Evolutionary conservation across 1,284 basidiomycete species (phyloP).

Genomic region (Flammula alnicola): DNA sequence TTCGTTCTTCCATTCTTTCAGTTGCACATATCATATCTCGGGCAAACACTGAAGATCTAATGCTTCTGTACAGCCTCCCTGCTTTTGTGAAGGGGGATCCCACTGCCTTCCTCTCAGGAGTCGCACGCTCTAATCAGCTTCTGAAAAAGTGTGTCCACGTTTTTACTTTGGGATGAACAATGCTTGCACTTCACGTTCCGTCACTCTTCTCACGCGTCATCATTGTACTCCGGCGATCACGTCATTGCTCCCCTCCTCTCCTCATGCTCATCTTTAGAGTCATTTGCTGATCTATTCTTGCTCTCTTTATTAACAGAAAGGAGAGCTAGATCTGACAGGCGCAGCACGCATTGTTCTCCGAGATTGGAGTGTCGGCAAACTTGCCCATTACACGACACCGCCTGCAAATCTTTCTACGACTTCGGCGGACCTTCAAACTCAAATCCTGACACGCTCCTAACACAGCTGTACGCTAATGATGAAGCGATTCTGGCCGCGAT

Average conservation of each 20-base stretch:
- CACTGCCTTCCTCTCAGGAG: slow-evolving; percentile 78
- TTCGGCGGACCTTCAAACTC: slow-evolving; percentile 10
- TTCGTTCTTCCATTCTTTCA: slow-evolving; percentile 33
- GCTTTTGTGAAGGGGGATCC: slow-evolving; percentile 78
- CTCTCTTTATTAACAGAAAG: slow-evolving; percentile 54
- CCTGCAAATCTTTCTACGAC: slow-evolving; percentile 29
- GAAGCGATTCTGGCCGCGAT: slow-evolving; percentile 51
- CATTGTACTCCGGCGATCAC: neutral
- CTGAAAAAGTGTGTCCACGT: slow-evolving; percentile 72
- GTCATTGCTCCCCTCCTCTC: neutral
- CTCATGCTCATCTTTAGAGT: neutral
- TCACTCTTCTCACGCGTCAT: slow-evolving; percentile 2
- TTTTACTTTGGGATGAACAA: neutral
- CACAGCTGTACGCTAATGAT: slow-evolving; percentile 47
- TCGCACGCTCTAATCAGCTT: slow-evolving; percentile 81
- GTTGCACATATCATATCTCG: slow-evolving; percentile 78
- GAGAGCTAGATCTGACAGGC: slow-evolving; percentile 76
- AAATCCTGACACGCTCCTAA: slow-evolving; percentile 11
- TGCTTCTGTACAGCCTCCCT: slow-evolving; percentile 89
- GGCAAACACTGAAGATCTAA: slow-evolving; percentile 81
- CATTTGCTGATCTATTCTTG: slow-evolving; percentile 13
- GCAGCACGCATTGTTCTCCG: slow-evolving; percentile 86
- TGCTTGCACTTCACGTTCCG: slow-evolving; percentile 1
- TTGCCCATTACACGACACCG: slow-evolving; percentile 80
- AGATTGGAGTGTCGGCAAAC: slow-evolving; percentile 87